A percentile compares a stretch with the other conserved stretches of the same genome.
phyloP scores from a whole-genome alignment of 2,329 filamentous ascomycete species.

The Penicillium sp. region DNA sequence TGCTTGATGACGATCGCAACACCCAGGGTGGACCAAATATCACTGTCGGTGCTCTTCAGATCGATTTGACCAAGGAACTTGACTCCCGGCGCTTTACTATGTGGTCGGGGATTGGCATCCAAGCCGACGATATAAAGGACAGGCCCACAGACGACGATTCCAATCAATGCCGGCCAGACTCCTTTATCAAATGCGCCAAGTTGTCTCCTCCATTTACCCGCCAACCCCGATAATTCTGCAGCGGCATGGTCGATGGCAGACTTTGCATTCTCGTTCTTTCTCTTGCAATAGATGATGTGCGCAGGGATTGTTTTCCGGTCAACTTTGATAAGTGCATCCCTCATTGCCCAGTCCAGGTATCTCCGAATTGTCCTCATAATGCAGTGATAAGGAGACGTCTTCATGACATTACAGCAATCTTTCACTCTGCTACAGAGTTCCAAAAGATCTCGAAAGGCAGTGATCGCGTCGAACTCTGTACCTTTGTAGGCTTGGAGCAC shows the following conservation, averaged over 20 bases:
- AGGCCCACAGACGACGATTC: slow-evolving; percentile 52
- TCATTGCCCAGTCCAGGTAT: slow-evolving; percentile 54
- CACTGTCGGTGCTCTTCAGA: slow-evolving; percentile 50
- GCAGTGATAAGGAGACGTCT: slow-evolving; percentile 33
- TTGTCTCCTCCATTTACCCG: slow-evolving; percentile 39
- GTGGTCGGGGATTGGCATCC: slow-evolving; percentile 37
- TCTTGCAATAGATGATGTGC: slow-evolving; percentile 45
- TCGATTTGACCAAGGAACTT: slow-evolving; percentile 50
- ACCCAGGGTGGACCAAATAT: slow-evolving; percentile 60
- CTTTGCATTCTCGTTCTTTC: slow-evolving; percentile 38
- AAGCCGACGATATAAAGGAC: slow-evolving; percentile 53
- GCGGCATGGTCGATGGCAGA: slow-evolving; percentile 43
- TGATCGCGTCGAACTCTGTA: slow-evolving; percentile 50
- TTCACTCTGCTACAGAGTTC: slow-evolving; percentile 51
- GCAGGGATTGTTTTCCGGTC: slow-evolving; percentile 40
- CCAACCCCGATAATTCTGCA: slow-evolving; percentile 44
- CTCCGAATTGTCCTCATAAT: slow-evolving; percentile 43
- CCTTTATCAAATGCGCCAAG: slow-evolving; percentile 15
- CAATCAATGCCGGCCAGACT: slow-evolving; percentile 51
- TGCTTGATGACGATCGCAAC: slow-evolving; percentile 55
- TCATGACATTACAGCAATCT: slow-evolving; percentile 44
- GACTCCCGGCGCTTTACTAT: slow-evolving; percentile 1
- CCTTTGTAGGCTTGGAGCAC: slow-evolving; percentile 45
- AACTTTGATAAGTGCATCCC: slow-evolving; percentile 46
- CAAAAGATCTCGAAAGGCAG: slow-evolving; percentile 50